Evolutionary conservation across 805 yeast genomes (phyloP), one percentile per base, ranked within the genome.

Genomic region (Nakazawaea wyomingensis): DNA sequence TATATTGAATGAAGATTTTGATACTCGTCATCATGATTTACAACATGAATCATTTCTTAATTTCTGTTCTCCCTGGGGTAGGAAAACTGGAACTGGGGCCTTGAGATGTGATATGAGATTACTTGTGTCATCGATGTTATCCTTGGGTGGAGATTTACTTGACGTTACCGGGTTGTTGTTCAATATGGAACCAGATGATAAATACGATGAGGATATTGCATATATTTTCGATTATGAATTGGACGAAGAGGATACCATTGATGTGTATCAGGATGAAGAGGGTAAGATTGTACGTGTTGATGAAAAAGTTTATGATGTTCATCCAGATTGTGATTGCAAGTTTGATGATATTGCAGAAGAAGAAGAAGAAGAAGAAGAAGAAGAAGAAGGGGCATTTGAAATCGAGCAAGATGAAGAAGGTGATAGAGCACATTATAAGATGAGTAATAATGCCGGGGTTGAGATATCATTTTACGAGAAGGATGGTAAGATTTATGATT

Each of bases 1-100:
- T 44, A 67, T 81, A 7, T 54, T 85, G 41, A 82, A 82, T 53
- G 72, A 69, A 34, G 68, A 73, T 43, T 58, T 66, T 17, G 62
- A 57, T 0, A 52, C 51, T 16, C 56, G 75, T 41, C 53, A 53
- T 16, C 82, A 79, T 52, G 93, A 84, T 55, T 62, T 80, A 20
- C 62, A 69, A 41, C 80, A 77, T 51, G 79, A 78, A 50, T 69
- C 85, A 8, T 64, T 83, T 19, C 57, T 73, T 29, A 70, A 78
- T 42, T 83, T 80, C 54, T 69, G 78, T 68, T 78, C 81, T 17
- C 89, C 90, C 2, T 72, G 78, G 61, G 85, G 82, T 1, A 65
- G 90, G 47, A 72, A 76, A 43, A 58, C 70, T 17, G 77, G 80
- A 17, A 71, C 72, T 40, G 90, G 91, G 3, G 70, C 83, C 0